A percentile compares a stretch with the other conserved stretches of the same genome.
Evolutionary conservation across 148 eudicot species (phyloP).

Genomic region (Camellia japonica): DNA sequence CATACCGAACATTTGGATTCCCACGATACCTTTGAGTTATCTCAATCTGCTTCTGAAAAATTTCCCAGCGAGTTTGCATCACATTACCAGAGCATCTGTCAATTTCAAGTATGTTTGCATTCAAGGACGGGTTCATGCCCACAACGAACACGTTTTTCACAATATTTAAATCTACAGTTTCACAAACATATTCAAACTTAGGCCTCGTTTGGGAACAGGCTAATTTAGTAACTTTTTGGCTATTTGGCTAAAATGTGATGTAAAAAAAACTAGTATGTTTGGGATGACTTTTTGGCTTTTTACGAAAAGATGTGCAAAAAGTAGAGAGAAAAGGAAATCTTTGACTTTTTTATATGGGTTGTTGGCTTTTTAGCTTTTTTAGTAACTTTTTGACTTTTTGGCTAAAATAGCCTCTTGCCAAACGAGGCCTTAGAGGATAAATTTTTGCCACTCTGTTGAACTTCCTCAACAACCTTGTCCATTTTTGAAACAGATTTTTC

Average conservation of each 20-base stretch:
- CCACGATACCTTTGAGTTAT: conserved; percentile 31
- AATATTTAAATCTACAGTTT: conserved; percentile 20
- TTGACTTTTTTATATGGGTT: too few species aligned
- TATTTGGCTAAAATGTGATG: too few species aligned
- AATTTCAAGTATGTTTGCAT: conserved; percentile 20
- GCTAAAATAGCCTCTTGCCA: too few species aligned
- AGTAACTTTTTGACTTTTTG: too few species aligned
- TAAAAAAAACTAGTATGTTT: too few species aligned
- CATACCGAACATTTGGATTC: conserved; percentile 35
- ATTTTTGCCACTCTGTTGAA: conserved; percentile 8
- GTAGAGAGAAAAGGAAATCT: too few species aligned
- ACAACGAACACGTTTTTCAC: conserved; percentile 21
- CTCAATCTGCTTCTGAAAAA: conserved; percentile 42
- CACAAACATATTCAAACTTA: conserved; percentile 15
- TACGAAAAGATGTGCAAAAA: too few species aligned
- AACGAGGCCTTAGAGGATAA: too few species aligned
- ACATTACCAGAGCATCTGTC: conserved; percentile 26
- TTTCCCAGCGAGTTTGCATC: conserved; percentile 29
- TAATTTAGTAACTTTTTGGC: too few species aligned
- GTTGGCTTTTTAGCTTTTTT: too few species aligned
- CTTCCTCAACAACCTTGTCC: conserved; percentile 13
- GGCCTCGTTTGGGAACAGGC: too few species aligned
- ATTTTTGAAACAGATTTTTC: conserved; percentile 15
- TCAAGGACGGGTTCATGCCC: conserved; percentile 20
- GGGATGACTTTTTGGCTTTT: too few species aligned